Base-by-base conservation (phyloP, 2,329 filamentous ascomycete genomes). In the Fusarium sp. region DNA sequence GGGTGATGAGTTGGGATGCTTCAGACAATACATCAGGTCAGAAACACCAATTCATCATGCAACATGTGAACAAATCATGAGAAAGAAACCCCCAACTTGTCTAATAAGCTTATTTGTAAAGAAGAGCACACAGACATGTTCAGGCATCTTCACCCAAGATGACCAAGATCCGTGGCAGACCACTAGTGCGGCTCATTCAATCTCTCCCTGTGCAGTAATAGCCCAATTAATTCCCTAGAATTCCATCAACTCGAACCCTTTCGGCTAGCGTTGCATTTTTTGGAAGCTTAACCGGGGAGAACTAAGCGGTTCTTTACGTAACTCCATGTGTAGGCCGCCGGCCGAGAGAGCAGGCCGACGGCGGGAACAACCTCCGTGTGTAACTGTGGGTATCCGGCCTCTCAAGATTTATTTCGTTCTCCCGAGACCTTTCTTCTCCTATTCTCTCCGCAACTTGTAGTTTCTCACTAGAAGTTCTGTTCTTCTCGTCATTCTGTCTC, bases 141-240 rank as follows among this genome's bases (percentile, higher is more conserved):
- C 29, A 61, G 31, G 42, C 16, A 29, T 27, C 29, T 45, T 35
- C 8, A 22, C 10, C 31, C 6, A 35, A 61, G 38, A 61, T 61
- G 7, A 20, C n/a, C 58, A 27, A 61, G 38, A 45, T 35, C 40
- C 40, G 14, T 60, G 57, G 18, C 38, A 62, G 29, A 27, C 59
- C 27, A 62, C 40, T 62, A 62, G 59, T 37, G 59, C 59, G 59
- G 59, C 59, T 62, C 59, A 37, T 61, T 2, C 2, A 47, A 4
- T 61, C 40, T 31, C 58, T 1, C 7, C 58, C 29, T 31, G 27
- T 45, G 24, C 13, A 16, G 2, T 27, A 10, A 14, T 8, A 42
- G 14, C 59, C 29, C 59, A 62, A 62, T 62, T 18, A 47, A 37
- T 34, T 34, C 20, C n/a, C 29, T 35, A 31, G 22, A 62, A 35